Conservation (phyloP, 2,329 filamentous ascomycete species). For the Hymenoscyphus fraxineus region DNA sequence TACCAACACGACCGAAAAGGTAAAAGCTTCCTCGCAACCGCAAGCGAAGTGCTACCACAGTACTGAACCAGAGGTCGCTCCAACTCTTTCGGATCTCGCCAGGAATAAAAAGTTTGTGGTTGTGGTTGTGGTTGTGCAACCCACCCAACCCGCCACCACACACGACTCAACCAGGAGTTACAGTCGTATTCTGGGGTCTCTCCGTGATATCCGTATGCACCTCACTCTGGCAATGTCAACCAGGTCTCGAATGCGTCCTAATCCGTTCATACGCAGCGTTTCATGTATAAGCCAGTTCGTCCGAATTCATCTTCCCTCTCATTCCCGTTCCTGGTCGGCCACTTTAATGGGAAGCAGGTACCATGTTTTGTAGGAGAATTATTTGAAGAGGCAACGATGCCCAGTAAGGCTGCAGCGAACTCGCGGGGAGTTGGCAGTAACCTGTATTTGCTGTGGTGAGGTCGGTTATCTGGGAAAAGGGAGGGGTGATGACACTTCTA, state of each 20-base stretch:
- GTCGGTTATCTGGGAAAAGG: background rate
- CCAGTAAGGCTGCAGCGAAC: slow-evolving; percentile 1
- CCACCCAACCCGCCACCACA: background rate
- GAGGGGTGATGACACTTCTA: too few relatives aligned
- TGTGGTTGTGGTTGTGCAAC: background rate
- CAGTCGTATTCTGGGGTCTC: background rate
- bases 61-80: background rate
- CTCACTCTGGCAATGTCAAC: background rate
- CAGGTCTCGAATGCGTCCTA: background rate
- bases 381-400: background rate
- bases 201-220: background rate
- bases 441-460: background rate
- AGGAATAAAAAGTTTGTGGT: background rate
- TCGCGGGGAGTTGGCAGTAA: background rate
- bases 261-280: background rate
- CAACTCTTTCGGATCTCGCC: background rate
- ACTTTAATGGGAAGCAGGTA: background rate
- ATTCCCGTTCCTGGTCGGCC: background rate
- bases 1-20: background rate
- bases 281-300: background rate
- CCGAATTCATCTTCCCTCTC: background rate
- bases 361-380: background rate
- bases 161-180: background rate
- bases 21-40: background rate
- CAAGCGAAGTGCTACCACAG: background rate